Conservation (phyloP, 805 yeast genomes). For the Kuraishia cidri region DNA sequence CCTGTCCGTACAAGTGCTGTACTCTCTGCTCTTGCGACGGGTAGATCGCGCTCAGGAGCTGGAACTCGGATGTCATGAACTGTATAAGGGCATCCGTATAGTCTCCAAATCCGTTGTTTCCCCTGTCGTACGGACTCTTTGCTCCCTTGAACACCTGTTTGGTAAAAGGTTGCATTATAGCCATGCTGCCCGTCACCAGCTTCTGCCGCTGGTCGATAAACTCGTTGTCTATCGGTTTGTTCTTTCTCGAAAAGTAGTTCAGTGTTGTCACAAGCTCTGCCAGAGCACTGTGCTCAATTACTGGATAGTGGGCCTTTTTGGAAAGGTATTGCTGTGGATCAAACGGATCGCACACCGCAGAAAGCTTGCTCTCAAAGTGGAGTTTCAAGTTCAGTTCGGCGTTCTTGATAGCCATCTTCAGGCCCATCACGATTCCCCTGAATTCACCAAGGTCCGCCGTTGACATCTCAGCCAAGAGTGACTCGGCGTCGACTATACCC, state of each 20-base stretch:
- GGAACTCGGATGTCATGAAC: constrained; percentile 39
- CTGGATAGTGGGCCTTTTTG: constrained; percentile 31
- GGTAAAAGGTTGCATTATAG: constrained; percentile 35
- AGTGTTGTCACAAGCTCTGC: constrained; percentile 31
- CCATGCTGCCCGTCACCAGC: constrained; percentile 32
- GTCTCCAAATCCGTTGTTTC: constrained; percentile 45
- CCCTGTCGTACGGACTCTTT: constrained; percentile 49
- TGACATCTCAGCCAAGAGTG: constrained; percentile 33
- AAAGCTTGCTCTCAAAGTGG: constrained; percentile 37
- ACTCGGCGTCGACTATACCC: constrained; percentile 28
- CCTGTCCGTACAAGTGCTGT: constrained; percentile 17
- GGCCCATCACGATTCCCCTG: constrained; percentile 56
- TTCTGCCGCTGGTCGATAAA: constrained; percentile 32
- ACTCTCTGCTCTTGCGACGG: constrained; percentile 20
- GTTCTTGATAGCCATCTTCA: constrained; percentile 43
- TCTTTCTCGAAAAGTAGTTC: constrained; percentile 29
- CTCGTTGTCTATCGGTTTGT: constrained; percentile 21
- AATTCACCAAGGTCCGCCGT: constrained; percentile 38
- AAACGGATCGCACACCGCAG: constrained; percentile 28
- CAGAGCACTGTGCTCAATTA: constrained; percentile 22
- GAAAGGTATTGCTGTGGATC: constrained; percentile 33
- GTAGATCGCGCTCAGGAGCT: constrained; percentile 33
- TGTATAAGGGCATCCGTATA: constrained; percentile 45
- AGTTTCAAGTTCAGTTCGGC: constrained; percentile 47
- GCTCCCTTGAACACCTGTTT: constrained; percentile 24